Percentiles rank a stretch among this genome's conserved stretches.
Conservation (phyloP, 2,329 filamentous ascomycete species). For the Fusarium zealandicum region DNA sequence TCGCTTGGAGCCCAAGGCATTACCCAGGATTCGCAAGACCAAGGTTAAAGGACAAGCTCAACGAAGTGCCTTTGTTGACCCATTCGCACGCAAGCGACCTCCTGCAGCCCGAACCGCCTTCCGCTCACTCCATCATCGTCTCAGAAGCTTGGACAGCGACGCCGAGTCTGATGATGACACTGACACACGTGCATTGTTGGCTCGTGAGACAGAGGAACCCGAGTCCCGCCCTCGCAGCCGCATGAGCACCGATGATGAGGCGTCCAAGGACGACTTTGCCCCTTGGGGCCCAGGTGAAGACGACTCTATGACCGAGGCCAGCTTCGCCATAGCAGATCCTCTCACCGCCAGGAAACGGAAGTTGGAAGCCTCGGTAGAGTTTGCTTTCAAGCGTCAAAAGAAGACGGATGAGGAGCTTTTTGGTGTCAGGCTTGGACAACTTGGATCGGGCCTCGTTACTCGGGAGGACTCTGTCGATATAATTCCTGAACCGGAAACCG, state of each 20-base stretch:
- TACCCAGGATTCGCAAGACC: slow-evolving; percentile 78
- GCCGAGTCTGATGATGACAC: slow-evolving; percentile 90
- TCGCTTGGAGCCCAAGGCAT: slow-evolving; percentile 63
- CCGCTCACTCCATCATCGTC: slow-evolving; percentile 81
- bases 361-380: slow-evolving; percentile 69
- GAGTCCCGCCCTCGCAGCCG: slow-evolving; percentile 84
- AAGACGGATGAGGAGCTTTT: slow-evolving; percentile 82
- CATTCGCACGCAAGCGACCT: slow-evolving; percentile 70
- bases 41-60: slow-evolving; percentile 62
- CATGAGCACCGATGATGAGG: slow-evolving; percentile 68
- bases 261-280: slow-evolving; percentile 57
- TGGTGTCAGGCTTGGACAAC: slow-evolving; percentile 64
- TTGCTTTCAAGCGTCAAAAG: slow-evolving; percentile 79
- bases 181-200: slow-evolving; percentile 62
- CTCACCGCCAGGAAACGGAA: slow-evolving; percentile 74
- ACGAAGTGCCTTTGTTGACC: slow-evolving; percentile 71
- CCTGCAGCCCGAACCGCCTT: slow-evolving; percentile 66
- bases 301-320: slow-evolving; percentile 75
- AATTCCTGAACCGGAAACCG: slow-evolving; percentile 55
- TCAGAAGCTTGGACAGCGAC: slow-evolving; percentile 66
- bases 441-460: slow-evolving; percentile 58
- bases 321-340: slow-evolving; percentile 69
- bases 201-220: slow-evolving; percentile 82
- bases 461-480: slow-evolving; percentile 59
- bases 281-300: slow-evolving; percentile 62